Evolutionary conservation across 192 early-diverging fungal genomes (phyloP), one percentile per base, ranked within the genome.

Genomic region (Rhizophagus prolifer): DNA sequence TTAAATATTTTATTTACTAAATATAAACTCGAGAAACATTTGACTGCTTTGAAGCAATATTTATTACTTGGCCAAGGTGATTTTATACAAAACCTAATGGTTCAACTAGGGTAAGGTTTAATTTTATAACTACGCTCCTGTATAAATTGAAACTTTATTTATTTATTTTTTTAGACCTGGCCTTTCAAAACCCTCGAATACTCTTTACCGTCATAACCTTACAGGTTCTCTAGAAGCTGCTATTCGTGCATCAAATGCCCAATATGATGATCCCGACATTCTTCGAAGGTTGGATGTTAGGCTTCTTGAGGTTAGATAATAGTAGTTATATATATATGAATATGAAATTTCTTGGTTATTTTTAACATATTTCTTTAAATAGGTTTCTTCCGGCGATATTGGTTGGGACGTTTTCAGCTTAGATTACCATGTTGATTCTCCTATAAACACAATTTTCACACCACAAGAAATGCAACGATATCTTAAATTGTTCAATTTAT

Each of bases 361-460:
- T 66, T 21, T 36, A 9, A 9, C 16, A 19, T 9, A 66, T 21
- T 10, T 67, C 28, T 25, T 63, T 4, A 30, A 30, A 9, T 9
- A 67, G 82, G 75, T 82, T 50, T 88, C 88, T 23, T 72, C 85
- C 0, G 89, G 88, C 25, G 92, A 94, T 69, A 83, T 82, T 62
- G 94, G 94, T 0, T 99, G 96, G 97, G 95, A 98, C 77, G 90
- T 96, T 0, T 97, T 99, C 80, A 87, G 88, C n/a, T 83, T 99
- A 10, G 88, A 91, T 77, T 99, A 99, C 82, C 89, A 86, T 60
- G 88, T 96, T 28, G 83, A 91, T 47, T 83, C 90, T 30, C 96
- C 97, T 6, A 85, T 99, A 70, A 92, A 91, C 71, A 93, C 95
- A 2, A 92, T 99, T 5, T 86, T 99, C 6, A 90, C 87, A 9